A percentile compares a stretch with the other conserved stretches of the same genome.
These are phyloP conservation scores for Tagetes erecta DNA, from an alignment of 129 eudicot species.

Conservation along the genomic window DNA sequence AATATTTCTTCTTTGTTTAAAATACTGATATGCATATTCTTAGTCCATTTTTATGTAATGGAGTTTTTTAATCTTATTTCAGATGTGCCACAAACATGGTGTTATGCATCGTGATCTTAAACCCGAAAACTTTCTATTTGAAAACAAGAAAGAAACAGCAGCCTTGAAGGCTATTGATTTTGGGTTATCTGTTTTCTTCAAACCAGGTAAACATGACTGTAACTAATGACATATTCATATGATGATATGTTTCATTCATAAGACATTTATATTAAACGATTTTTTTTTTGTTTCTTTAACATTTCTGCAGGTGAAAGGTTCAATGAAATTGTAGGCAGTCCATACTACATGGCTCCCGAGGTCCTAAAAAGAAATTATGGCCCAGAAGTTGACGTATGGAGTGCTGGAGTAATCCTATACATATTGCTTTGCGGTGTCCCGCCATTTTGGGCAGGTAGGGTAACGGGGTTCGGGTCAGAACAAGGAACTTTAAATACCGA, in stretches of 20 bases:
- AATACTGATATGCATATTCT: background rate
- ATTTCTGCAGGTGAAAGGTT: conserved; percentile 26
- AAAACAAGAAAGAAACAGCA: conserved; percentile 34
- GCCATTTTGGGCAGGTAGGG: conserved; percentile 34
- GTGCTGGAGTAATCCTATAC: conserved; percentile 32
- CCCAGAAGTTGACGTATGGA: conserved; percentile 34
- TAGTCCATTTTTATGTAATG: background rate
- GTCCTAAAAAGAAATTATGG: conserved; percentile 33
- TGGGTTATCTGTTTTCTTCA: conserved; percentile 35
- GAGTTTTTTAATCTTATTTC: conserved; percentile 12
- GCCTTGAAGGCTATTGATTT: conserved; percentile 34
- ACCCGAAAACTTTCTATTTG: conserved; percentile 32
- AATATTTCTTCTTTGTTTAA: background rate
- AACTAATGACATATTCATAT: background rate
- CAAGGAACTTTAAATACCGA: background rate
- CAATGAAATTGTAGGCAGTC: conserved; percentile 34
- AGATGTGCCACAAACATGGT: conserved; percentile 36
- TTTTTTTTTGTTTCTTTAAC: background rate
- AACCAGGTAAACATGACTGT: conserved; percentile 25
- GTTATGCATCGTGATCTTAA: conserved; percentile 39
- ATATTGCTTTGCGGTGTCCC: conserved; percentile 37
- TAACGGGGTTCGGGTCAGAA: background rate
- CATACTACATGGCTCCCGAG: conserved; percentile 37
- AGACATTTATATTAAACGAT: background rate
- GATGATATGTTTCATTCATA: background rate